Evolutionary conservation across 495 filamentous ascomycete genomes (phyloP), one percentile per base, ranked within the genome.

Genomic region (Penicillium pulvis): DNA sequence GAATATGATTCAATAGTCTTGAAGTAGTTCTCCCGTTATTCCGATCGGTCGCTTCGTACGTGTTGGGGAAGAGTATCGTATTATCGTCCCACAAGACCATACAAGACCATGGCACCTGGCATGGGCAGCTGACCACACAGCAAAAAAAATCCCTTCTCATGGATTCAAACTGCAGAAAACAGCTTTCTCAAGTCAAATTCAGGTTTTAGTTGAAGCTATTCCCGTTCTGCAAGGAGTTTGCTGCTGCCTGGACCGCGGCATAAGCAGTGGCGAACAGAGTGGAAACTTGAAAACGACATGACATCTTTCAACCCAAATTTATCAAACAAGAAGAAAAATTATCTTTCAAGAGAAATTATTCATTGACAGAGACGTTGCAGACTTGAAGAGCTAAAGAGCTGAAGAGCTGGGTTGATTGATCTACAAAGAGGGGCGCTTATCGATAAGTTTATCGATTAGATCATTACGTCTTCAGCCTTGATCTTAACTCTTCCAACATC

Each of bases 381-480:
- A 24, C 20, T 51, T 31, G 28, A n/a, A 33, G 19, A 11, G 12
- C 14, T n/a, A 23, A 23, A 33, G 31, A 33, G 31, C 11, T 33
- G 31, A 33, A 33, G 31, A 9, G 31, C 7, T 33, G 31, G 8
- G 11, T 11, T 33, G 31, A 33, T 11, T 36, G 28, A 33, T 6
- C 17, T 23, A 31, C 11, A 31, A 49, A 51, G 52, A 53, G 53
- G 53, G 61, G 53, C 23, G 8, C 14, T 55, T 55, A 51, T 48
- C 47, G 28, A 46, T 42, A 36, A 48, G 42, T 46, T 58, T 61
- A 61, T 65, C 58, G 59, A 41, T 36, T 49, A 2, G 45, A 57
- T 55, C 62, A 64, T 65, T 61, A 65, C 62, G 62, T 65, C 62
- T 48, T 41, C 39, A 41, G 39, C 7, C 16, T 41, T 16, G 50